Conservation (phyloP, 768 basidiomycete species). For the Kwoniella sp. region DNA sequence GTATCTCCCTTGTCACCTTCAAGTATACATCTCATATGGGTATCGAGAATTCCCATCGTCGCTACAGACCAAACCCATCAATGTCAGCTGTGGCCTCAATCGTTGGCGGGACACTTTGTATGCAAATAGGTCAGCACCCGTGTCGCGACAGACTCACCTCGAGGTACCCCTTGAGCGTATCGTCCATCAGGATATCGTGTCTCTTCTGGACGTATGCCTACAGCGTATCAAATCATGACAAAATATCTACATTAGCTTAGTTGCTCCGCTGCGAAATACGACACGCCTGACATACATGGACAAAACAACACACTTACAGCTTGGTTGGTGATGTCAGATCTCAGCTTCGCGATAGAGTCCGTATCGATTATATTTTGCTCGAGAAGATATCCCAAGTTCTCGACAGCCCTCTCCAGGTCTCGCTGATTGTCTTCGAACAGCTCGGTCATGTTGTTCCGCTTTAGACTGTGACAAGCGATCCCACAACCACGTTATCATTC, state of each 20-base stretch:
- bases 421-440: conserved; percentile 97
- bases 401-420: conserved; percentile 91
- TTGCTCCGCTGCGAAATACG: too few relatives aligned
- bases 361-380: conserved; percentile 82
- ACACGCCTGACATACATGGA: too few relatives aligned
- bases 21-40: not conserved
- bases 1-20: not conserved
- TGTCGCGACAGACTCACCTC: conserved; percentile 68
- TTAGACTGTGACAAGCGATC: conserved; percentile 65
- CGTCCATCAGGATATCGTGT: conserved; percentile 91
- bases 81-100: too few relatives aligned
- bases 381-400: conserved; percentile 87
- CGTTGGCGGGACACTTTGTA: too few relatives aligned
- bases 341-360: conserved; percentile 74
- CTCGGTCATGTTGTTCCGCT: conserved; percentile 86
- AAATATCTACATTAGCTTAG: too few relatives aligned
- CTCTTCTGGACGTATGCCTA: conserved; percentile 90
- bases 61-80: conserved; percentile 20
- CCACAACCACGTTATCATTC: too few relatives aligned
- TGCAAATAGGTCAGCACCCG: too few relatives aligned
- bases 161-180: conserved; percentile 85
- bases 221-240: not conserved
- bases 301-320: conserved; percentile 63
- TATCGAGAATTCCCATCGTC: conserved; percentile 46
- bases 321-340: conserved; percentile 95